Conservation (phyloP, 768 basidiomycete genomes). For the Trametes maxima region DNA sequence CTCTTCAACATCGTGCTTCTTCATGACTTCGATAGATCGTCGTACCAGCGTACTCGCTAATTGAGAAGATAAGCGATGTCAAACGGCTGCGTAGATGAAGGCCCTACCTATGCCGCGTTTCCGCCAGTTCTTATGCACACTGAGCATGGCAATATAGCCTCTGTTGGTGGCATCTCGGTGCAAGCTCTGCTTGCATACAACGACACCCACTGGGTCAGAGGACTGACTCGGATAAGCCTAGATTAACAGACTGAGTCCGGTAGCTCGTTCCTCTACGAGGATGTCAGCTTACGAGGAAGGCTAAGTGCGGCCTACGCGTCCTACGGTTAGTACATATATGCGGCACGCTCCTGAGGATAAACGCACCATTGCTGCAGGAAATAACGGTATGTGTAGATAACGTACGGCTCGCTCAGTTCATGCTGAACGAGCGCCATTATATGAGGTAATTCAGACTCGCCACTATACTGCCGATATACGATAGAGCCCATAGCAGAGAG, state of each 20-base stretch:
- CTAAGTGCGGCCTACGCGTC: slow-evolving; percentile 80
- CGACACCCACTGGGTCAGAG: slow-evolving; percentile 78
- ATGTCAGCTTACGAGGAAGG: slow-evolving; percentile 61
- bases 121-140: slow-evolving; percentile 80
- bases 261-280: slow-evolving; percentile 23
- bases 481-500: slow-evolving; percentile 35
- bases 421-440: slow-evolving; percentile 88
- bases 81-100: slow-evolving; percentile 14
- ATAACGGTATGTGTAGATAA: slow-evolving; percentile 95
- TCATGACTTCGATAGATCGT: slow-evolving; percentile 85
- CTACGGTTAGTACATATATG: slow-evolving; percentile 17
- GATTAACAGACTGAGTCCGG: slow-evolving; percentile 18
- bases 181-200: slow-evolving; percentile 95
- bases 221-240: slow-evolving; percentile 62
- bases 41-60: slow-evolving; percentile 84
- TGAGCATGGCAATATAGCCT: slow-evolving; percentile 98
- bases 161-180: slow-evolving; percentile 76
- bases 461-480: slow-evolving; percentile 71
- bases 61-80: slow-evolving; percentile 35
- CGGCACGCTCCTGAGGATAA: too few relatives aligned
- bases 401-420: slow-evolving; percentile 95
- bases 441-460: slow-evolving; percentile 76
- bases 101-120: slow-evolving; percentile 91
- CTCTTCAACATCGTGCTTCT: slow-evolving; percentile 80
- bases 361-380: slow-evolving; percentile 95